A percentile compares a stretch with the other conserved stretches of the same genome.
Evolutionary conservation across 2,329 filamentous ascomycete species (phyloP).

Genomic region (Cordyceps tenuipes): DNA sequence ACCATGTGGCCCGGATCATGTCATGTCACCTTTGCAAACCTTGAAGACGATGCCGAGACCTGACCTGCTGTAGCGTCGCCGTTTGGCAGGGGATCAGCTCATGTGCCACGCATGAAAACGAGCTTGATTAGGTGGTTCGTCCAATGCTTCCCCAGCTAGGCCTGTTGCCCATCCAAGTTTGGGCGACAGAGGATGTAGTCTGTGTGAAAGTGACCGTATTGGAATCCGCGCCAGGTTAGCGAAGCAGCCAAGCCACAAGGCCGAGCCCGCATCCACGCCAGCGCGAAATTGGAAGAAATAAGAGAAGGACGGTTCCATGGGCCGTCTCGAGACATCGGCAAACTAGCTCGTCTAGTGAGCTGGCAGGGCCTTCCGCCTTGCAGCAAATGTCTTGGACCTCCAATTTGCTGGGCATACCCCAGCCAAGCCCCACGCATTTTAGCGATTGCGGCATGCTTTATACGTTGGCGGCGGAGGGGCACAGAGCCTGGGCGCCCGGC

Average conservation of each 20-base stretch:
- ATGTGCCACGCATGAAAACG: neutral
- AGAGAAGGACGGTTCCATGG: neutral
- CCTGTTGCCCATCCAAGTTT: neutral
- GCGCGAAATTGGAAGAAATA: slow-evolving; percentile 3
- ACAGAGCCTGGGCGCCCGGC: slow-evolving; percentile 14
- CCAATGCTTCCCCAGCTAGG: neutral
- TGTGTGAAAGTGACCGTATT: neutral
- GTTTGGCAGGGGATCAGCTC: neutral
- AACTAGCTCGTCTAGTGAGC: neutral
- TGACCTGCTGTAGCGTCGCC: neutral
- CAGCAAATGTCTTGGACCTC: neutral
- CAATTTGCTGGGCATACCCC: slow-evolving; percentile 5
- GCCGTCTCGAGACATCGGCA: neutral
- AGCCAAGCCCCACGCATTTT: slow-evolving; percentile 9
- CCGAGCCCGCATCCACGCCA: neutral
- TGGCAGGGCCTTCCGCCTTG: neutral
- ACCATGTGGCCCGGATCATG: neutral
- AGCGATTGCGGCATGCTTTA: slow-evolving; percentile 10
- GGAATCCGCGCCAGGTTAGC: neutral
- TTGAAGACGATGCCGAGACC: neutral
- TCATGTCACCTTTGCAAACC: neutral
- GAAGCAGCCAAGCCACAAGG: neutral
- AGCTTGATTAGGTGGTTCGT: neutral
- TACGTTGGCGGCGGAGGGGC: slow-evolving; percentile 8
- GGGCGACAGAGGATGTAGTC: neutral